These are phyloP conservation scores for Epichloe gansuensis DNA, from an alignment of 2,329 filamentous ascomycete genomes.

Conservation along the genomic window DNA sequence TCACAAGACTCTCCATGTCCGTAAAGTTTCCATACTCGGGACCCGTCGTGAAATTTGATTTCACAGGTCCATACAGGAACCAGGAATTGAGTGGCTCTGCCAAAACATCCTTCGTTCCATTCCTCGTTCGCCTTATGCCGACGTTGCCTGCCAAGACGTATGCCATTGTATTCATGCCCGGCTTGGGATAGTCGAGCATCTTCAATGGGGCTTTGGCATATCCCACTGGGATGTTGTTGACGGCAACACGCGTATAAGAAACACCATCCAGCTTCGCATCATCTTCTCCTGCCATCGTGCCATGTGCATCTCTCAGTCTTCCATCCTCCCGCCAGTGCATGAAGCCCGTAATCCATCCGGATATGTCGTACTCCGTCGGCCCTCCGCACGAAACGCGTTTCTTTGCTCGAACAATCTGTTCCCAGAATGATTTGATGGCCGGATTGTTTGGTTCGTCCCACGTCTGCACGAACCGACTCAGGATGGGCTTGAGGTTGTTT, in stretches of 20 bases:
- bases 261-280: slow-evolving; percentile 17
- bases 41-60: slow-evolving; percentile 12
- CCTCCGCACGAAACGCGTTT: slow-evolving; percentile 19
- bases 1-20: slow-evolving; percentile 13
- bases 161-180: slow-evolving; percentile 12
- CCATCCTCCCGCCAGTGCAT: slow-evolving; percentile 31
- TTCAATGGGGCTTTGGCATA: slow-evolving; percentile 28
- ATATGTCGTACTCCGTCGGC: slow-evolving; percentile 24
- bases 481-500: slow-evolving; percentile 29
- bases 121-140: slow-evolving; percentile 18
- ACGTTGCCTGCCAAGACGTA: slow-evolving; percentile 28
- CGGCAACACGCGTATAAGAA: slow-evolving; percentile 16
- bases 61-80: slow-evolving; percentile 28
- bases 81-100: slow-evolving; percentile 26
- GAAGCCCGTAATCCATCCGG: slow-evolving; percentile 38
- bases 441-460: slow-evolving; percentile 27
- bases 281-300: slow-evolving; percentile 4
- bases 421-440: slow-evolving; percentile 30
- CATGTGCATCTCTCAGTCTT: slow-evolving; percentile 8
- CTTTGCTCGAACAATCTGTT: slow-evolving; percentile 25
- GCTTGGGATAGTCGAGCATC: slow-evolving; percentile 18
- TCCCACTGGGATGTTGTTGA: slow-evolving; percentile 22
- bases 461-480: slow-evolving; percentile 30
- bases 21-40: slow-evolving; percentile 10
- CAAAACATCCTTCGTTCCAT: slow-evolving; percentile 11